Percentiles rank a stretch among this genome's conserved stretches.
phyloP scores from a whole-genome alignment of 176 grass and related monocot species.

The Musa itinerans region DNA sequence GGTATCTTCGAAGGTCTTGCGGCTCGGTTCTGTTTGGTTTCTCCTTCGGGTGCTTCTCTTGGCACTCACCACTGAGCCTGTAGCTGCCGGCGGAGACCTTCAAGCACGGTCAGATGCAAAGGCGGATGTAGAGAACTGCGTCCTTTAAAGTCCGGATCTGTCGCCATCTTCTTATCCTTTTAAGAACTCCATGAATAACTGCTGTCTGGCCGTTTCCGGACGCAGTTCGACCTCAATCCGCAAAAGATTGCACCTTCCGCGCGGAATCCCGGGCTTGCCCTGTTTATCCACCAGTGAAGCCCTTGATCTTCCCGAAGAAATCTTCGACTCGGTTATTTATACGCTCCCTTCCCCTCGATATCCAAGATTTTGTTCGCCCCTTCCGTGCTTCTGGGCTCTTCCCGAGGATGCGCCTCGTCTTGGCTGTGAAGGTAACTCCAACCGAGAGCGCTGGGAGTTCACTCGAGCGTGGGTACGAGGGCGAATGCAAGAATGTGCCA shows the following conservation, averaged over 20 bases:
- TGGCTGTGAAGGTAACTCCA: background rate
- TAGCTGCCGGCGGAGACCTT: too few relatives aligned
- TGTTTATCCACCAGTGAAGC: background rate
- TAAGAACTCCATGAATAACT: too few relatives aligned
- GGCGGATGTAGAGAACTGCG: too few relatives aligned
- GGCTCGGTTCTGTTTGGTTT: too few relatives aligned
- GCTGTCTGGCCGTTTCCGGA: too few relatives aligned
- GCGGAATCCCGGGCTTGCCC: background rate
- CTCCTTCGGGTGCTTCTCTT: too few relatives aligned
- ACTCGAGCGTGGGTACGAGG: background rate
- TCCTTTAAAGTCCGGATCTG: too few relatives aligned
- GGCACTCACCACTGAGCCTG: too few relatives aligned
- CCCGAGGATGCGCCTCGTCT: background rate
- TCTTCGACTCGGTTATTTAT: background rate
- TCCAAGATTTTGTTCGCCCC: background rate
- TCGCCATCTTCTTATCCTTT: too few relatives aligned
- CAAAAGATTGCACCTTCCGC: background rate
- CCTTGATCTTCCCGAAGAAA: constrained; percentile 1
- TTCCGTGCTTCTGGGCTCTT: background rate
- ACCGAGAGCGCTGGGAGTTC: background rate
- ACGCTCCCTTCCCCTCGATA: background rate
- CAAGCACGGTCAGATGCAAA: too few relatives aligned
- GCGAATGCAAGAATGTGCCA: constrained; percentile 1
- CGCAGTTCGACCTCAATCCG: background rate
- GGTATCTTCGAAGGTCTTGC: too few relatives aligned